These are phyloP conservation scores for Phytopythium montanum DNA, from an alignment of 352 stramenopile species.

Conservation along the genomic window DNA sequence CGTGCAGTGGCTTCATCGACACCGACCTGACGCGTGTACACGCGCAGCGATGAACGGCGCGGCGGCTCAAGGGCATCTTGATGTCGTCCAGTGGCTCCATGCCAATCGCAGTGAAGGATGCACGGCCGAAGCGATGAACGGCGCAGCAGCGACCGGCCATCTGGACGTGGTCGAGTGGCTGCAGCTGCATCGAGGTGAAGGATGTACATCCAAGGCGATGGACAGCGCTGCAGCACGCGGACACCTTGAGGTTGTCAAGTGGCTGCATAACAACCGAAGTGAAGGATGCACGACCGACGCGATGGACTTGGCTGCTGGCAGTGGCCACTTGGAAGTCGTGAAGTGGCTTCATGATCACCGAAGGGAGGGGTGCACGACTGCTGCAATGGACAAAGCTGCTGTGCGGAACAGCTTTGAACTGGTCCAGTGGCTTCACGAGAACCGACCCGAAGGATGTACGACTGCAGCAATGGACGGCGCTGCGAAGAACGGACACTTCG, in stretches of 20 bases:
- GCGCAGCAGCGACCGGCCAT: not conserved
- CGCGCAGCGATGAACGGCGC: not conserved
- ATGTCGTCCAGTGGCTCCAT: slow-evolving; percentile 13
- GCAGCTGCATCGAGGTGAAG: not conserved
- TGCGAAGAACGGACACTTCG: not conserved
- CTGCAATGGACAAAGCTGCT: not conserved
- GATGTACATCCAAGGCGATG: not conserved
- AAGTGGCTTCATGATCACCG: not conserved
- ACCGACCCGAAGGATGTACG: not conserved
- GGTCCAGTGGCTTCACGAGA: slow-evolving; percentile 12
- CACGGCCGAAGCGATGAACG: not conserved
- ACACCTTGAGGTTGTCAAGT: not conserved
- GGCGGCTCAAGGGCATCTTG: slow-evolving; percentile 3
- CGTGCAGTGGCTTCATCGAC: slow-evolving; percentile 8
- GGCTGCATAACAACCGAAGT: not conserved
- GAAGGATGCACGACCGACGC: slow-evolving; percentile 1
- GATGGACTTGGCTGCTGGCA: not conserved
- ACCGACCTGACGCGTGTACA: slow-evolving; percentile 4
- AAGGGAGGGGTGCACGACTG: not conserved
- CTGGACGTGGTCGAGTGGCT: not conserved
- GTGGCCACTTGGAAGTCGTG: not conserved
- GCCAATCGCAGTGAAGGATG: not conserved
- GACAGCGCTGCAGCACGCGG: not conserved
- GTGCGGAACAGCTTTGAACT: not conserved
- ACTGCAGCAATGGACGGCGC: not conserved